phyloP scores from a whole-genome alignment of 2,329 filamentous ascomycete species.

The Orbilia oligospora region DNA sequence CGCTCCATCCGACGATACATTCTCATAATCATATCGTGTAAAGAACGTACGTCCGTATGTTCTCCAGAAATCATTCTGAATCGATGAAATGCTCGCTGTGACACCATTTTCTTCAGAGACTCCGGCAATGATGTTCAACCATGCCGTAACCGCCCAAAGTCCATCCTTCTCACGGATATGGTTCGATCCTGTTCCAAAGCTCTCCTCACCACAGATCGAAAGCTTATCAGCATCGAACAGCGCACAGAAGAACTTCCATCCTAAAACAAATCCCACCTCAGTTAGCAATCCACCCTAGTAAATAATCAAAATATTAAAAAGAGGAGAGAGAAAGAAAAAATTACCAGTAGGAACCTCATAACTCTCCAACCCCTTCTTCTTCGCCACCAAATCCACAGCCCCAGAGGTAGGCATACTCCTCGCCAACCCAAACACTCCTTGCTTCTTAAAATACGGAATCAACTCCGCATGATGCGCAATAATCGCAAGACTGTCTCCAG shows the following conservation, averaged over 20 bases:
- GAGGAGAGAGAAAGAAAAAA: background rate
- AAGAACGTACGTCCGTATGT: conserved; percentile 98
- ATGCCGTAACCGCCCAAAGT: conserved; percentile 95
- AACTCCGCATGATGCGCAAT: conserved; percentile 96
- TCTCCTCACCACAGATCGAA: conserved; percentile 98
- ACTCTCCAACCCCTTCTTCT: conserved; percentile 89
- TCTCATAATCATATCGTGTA: conserved; percentile 98
- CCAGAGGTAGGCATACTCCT: conserved; percentile 98
- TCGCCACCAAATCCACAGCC: conserved; percentile 93
- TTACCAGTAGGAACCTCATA: conserved; percentile 90
- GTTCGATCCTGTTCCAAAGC: conserved; percentile 97
- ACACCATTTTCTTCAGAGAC: conserved; percentile 77
- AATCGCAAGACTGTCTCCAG: conserved; percentile 96
- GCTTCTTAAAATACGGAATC: conserved; percentile 98
- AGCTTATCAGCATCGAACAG: conserved; percentile 95
- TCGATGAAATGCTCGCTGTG: conserved; percentile 92
- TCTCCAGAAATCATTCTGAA: conserved; percentile 97
- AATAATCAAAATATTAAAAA: background rate
- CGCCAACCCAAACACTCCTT: conserved; percentile 94
- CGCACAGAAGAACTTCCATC: conserved; percentile 99
- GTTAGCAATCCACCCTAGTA: background rate
- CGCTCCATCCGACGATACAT: conserved; percentile 90
- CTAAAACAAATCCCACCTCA: conserved; percentile 66
- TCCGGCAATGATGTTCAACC: conserved; percentile 99
- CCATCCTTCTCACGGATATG: conserved; percentile 99